phyloP scores from a whole-genome alignment of 1,139 yeast species.

The Diutina mesorugosa region DNA sequence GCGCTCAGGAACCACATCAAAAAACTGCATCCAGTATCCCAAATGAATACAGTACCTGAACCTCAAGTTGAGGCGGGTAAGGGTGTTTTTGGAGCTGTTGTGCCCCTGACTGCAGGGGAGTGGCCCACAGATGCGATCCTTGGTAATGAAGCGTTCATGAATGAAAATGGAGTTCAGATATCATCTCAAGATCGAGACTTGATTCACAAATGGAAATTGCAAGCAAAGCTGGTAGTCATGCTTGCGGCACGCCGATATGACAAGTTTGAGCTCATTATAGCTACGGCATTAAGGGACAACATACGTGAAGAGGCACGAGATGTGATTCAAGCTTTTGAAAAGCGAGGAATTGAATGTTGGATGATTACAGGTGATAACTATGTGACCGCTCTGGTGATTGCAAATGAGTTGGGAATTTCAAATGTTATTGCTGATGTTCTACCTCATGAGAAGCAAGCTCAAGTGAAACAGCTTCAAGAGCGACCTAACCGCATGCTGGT shows the following conservation, averaged over 20 bases:
- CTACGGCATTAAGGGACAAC: slow-evolving; percentile 53
- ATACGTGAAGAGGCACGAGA: slow-evolving; percentile 46
- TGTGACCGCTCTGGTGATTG: slow-evolving; percentile 58
- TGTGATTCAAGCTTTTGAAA: slow-evolving; percentile 35
- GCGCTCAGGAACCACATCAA: slow-evolving; percentile 38
- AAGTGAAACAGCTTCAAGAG: slow-evolving; percentile 39
- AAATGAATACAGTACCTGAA: slow-evolving; percentile 29
- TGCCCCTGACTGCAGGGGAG: slow-evolving; percentile 11
- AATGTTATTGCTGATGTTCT: slow-evolving; percentile 63
- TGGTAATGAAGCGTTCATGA: slow-evolving; percentile 51
- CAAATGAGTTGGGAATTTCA: slow-evolving; percentile 47
- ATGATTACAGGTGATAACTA: slow-evolving; percentile 64
- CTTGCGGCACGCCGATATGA: slow-evolving; percentile 30
- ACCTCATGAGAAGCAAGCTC: slow-evolving; percentile 59
- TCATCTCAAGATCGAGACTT: slow-evolving; percentile 12
- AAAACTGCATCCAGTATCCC: slow-evolving; percentile 8
- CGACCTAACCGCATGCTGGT: slow-evolving; percentile 11
- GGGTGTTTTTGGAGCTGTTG: slow-evolving; percentile 37
- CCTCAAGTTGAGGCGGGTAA: slow-evolving; percentile 45
- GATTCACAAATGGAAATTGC: slow-evolving; percentile 42
- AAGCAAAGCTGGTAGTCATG: slow-evolving; percentile 52
- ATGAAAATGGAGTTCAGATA: slow-evolving; percentile 25
- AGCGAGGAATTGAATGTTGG: slow-evolving; percentile 45
- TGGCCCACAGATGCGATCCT: slow-evolving; percentile 27
- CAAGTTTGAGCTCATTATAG: slow-evolving; percentile 25